Conservation (phyloP, 352 stramenopile species). For the Phytophthora podocarpi region DNA sequence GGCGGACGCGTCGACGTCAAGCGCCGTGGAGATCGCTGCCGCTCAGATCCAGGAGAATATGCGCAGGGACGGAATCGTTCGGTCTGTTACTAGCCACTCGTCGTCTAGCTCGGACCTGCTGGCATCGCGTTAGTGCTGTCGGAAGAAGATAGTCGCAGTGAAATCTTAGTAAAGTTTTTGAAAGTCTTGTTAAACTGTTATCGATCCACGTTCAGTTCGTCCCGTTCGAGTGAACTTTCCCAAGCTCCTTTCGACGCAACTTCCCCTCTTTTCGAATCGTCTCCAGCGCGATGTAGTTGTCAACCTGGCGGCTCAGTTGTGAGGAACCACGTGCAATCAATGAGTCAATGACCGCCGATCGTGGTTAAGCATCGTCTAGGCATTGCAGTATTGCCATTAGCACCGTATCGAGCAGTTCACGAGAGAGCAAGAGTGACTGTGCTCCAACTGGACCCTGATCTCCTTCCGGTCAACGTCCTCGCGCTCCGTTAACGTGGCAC, state of each 20-base stretch:
- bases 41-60: conserved; percentile 30
- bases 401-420: conserved; percentile 20
- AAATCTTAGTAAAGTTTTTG: conserved; percentile 29
- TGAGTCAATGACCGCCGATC: too few species aligned
- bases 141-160: conserved; percentile 26
- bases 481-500: conserved; percentile 12
- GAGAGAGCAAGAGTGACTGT: conserved; percentile 21
- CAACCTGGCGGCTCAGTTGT: conserved; percentile 22
- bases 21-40: conserved; percentile 31
- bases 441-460: conserved; percentile 15
- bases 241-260: conserved; percentile 12
- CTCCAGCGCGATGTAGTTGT: conserved; percentile 21
- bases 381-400: conserved; percentile 20
- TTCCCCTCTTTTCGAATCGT: conserved; percentile 21
- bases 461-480: conserved; percentile 20
- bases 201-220: too few species aligned
- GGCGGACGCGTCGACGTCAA: conserved; percentile 29
- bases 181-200: conserved; percentile 7
- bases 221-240: too few species aligned
- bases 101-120: conserved; percentile 33
- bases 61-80: conserved; percentile 14
- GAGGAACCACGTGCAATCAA: conserved; percentile 1
- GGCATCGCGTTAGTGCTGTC: conserved; percentile 13
- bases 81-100: conserved; percentile 33
- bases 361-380: conserved; percentile 14